A percentile compares a stretch with the other conserved stretches of the same genome.
These are phyloP conservation scores for Debaryomyces tyrocola DNA, from an alignment of 805 yeast genomes.

Conservation along the genomic window DNA sequence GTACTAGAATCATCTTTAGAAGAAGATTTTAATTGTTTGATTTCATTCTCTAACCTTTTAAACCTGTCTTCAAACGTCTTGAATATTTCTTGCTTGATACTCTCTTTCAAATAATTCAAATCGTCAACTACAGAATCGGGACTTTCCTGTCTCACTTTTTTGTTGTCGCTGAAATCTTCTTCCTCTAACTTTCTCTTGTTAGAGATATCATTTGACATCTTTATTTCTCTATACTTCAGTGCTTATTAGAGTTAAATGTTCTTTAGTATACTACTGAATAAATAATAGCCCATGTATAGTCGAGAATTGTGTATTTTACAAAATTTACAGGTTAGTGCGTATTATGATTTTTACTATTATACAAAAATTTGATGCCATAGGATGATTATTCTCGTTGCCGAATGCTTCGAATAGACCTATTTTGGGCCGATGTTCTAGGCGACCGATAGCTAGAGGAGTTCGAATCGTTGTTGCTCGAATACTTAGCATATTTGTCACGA, in stretches of 20 bases:
- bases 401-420: conserved; percentile 13
- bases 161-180: conserved; percentile 8
- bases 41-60: conserved; percentile 19
- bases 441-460: conserved; percentile 2
- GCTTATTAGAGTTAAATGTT: too few relatives aligned
- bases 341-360: neutral
- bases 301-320: neutral
- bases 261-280: too few relatives aligned
- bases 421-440: conserved; percentile 4
- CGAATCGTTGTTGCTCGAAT: conserved; percentile 4
- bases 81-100: conserved; percentile 32
- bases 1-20: conserved; percentile 8
- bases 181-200: conserved; percentile 18
- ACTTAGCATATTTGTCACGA: conserved; percentile 24
- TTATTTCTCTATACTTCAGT: neutral
- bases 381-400: conserved; percentile 7
- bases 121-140: conserved; percentile 5
- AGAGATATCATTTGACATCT: conserved; percentile 14
- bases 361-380: neutral
- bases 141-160: conserved; percentile 9
- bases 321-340: conserved; percentile 2
- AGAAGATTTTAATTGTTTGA: conserved; percentile 15
- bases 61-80: conserved; percentile 16
- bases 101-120: conserved; percentile 26
- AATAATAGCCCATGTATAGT: too few relatives aligned